Conservation (phyloP, 768 basidiomycete genomes). For the Mycena rebaudengoi region DNA sequence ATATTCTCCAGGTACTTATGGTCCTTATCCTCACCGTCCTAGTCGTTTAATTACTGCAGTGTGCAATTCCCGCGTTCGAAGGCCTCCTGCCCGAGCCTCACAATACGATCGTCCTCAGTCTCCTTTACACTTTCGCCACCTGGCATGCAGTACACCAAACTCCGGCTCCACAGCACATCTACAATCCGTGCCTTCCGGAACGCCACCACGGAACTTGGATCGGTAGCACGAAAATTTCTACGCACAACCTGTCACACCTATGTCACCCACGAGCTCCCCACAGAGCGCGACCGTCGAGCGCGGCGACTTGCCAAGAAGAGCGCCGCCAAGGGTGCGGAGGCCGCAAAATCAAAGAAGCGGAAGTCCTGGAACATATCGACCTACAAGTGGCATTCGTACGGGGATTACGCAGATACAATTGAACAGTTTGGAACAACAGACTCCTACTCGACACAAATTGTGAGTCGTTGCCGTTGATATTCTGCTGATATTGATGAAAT, state of each 20-base stretch:
- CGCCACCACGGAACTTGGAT: slow-evolving; percentile 5
- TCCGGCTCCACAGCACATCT: slow-evolving; percentile 24
- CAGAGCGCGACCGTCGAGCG: slow-evolving; percentile 16
- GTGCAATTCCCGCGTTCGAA: slow-evolving; percentile 45
- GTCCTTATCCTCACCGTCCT: not conserved
- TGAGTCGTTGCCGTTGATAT: not conserved
- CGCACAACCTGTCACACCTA: slow-evolving; percentile 3
- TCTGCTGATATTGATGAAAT: not conserved
- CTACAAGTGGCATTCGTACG: slow-evolving; percentile 35
- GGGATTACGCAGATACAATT: slow-evolving; percentile 4
- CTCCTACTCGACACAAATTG: slow-evolving; percentile 33
- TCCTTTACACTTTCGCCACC: slow-evolving; percentile 24
- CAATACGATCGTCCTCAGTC: slow-evolving; percentile 15
- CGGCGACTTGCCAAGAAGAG: not conserved
- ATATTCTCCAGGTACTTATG: slow-evolving; percentile 47
- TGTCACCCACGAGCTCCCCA: slow-evolving; percentile 27
- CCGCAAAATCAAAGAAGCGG: not conserved
- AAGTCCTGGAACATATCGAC: slow-evolving; percentile 22
- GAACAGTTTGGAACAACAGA: slow-evolving; percentile 36
- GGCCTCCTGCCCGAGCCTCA: slow-evolving; percentile 35
- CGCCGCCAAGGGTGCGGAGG: not conserved
- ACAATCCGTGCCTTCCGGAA: slow-evolving; percentile 9
- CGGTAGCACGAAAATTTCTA: slow-evolving; percentile 14
- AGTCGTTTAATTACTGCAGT: slow-evolving; percentile 26
- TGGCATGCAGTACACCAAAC: slow-evolving; percentile 34